Evolutionary conservation across 192 early-diverging fungal species (phyloP).

Genomic region (Backusella morwellensis): DNA sequence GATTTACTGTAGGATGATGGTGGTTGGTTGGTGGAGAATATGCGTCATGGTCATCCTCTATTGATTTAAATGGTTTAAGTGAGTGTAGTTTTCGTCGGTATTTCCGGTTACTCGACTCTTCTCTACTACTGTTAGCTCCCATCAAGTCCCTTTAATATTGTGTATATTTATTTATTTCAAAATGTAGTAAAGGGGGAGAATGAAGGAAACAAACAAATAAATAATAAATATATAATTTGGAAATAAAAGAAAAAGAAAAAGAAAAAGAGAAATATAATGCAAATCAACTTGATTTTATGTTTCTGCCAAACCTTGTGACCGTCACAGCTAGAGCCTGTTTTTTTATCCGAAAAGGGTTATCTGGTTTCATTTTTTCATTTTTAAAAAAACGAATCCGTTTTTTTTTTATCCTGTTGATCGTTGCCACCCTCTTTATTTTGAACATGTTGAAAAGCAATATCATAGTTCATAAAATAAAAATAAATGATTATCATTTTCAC

Average conservation of each 20-base stretch:
- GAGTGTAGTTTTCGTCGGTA: not conserved
- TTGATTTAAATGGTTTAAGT: not conserved
- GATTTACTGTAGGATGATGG: not conserved
- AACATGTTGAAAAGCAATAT: not conserved
- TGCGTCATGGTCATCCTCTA: not conserved
- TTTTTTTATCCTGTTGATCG: not conserved
- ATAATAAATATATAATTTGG: not conserved
- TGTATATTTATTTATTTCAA: not conserved
- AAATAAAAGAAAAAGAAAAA: not conserved
- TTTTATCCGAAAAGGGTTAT: not conserved
- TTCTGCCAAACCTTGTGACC: slow-evolving; percentile 10
- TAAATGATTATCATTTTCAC: no score
- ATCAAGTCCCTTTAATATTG: not conserved
- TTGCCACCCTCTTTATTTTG: not conserved
- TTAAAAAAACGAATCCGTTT: not conserved
- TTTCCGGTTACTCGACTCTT: not conserved
- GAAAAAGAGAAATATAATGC: not conserved
- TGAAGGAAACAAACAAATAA: not conserved
- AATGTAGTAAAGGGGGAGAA: not conserved
- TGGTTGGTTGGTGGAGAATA: not conserved
- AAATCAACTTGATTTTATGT: slow-evolving; percentile 7
- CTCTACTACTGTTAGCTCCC: slow-evolving; percentile 5
- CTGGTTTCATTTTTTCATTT: not conserved
- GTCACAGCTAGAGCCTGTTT: not conserved
- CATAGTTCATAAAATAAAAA: not conserved